A percentile compares a stretch with the other conserved stretches of the same genome.
phyloP scores from a whole-genome alignment of 768 basidiomycete species.

The Postia placenta region DNA sequence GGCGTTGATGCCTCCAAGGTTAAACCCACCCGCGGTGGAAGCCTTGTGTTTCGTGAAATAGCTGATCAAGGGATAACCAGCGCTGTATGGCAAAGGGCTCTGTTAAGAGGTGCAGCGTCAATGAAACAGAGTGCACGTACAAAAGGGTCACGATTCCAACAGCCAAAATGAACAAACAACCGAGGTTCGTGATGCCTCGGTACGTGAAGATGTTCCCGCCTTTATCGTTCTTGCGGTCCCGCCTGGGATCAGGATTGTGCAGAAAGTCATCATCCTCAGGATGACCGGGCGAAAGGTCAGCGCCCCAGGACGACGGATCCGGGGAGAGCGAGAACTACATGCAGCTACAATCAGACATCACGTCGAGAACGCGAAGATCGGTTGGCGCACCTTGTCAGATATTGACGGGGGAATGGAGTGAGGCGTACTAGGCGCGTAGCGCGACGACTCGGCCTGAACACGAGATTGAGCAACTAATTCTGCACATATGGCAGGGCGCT shows the following conservation, averaged over 20 bases:
- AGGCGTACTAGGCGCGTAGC: slow-evolving; percentile 8
- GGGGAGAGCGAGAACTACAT: slow-evolving; percentile 68
- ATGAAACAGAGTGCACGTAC: slow-evolving; percentile 31
- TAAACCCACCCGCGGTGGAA: slow-evolving; percentile 36
- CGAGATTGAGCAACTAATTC: neutral
- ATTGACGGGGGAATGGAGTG: slow-evolving; percentile 14
- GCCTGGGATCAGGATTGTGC: slow-evolving; percentile 52
- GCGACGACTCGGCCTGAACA: slow-evolving; percentile 14
- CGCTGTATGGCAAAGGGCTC: slow-evolving; percentile 20
- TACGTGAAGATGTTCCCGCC: slow-evolving; percentile 44
- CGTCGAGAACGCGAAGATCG: neutral
- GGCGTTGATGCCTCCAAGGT: slow-evolving; percentile 39
- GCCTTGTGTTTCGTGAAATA: slow-evolving; percentile 26
- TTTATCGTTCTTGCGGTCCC: slow-evolving; percentile 27
- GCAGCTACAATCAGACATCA: neutral
- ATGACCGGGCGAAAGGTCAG: slow-evolving; percentile 45
- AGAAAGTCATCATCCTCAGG: slow-evolving; percentile 65
- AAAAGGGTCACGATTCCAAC: slow-evolving; percentile 47
- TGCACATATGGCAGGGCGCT: neutral
- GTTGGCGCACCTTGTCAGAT: slow-evolving; percentile 18
- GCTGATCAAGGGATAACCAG: slow-evolving; percentile 38
- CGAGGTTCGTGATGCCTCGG: slow-evolving; percentile 66
- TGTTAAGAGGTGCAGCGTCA: neutral
- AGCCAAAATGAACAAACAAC: slow-evolving; percentile 57
- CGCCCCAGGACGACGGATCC: slow-evolving; percentile 69